A percentile compares a stretch with the other conserved stretches of the same genome.
Evolutionary conservation across 2,329 filamentous ascomycete genomes (phyloP).

Genomic region (Pseudomassariella vexata): DNA sequence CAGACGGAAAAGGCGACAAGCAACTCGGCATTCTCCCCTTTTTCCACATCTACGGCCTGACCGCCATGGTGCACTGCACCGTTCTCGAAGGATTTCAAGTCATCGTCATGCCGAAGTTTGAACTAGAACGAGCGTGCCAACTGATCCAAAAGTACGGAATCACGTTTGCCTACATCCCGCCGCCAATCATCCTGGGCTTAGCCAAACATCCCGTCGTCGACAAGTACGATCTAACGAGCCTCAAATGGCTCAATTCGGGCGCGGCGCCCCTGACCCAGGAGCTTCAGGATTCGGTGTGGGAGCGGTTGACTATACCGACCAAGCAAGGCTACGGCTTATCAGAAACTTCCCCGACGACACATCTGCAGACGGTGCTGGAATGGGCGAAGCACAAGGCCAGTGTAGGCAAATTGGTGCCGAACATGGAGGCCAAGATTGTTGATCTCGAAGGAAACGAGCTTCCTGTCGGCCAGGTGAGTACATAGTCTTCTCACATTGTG

Average conservation of each 20-base stretch:
- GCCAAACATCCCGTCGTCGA: constrained; percentile 72
- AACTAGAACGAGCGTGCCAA: constrained; percentile 71
- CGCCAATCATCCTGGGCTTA: constrained; percentile 75
- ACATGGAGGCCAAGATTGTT: constrained; percentile 78
- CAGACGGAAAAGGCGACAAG: constrained; percentile 60
- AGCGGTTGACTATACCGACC: constrained; percentile 68
- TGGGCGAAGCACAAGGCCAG: constrained; percentile 74
- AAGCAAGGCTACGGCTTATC: constrained; percentile 92
- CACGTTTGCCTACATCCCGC: constrained; percentile 77
- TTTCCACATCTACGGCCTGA: constrained; percentile 85
- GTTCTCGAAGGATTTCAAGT: constrained; percentile 62
- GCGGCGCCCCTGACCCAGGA: constrained; percentile 81
- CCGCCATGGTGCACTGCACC: constrained; percentile 62
- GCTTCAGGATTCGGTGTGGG: constrained; percentile 69
- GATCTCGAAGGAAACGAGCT: constrained; percentile 53
- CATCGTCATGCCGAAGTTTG: constrained; percentile 73
- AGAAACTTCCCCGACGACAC: constrained; percentile 77
- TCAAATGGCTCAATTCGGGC: constrained; percentile 82
- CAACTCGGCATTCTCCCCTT: constrained; percentile 79
- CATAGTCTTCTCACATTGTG: constrained; percentile 4
- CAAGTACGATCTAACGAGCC: constrained; percentile 72
- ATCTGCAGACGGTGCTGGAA: constrained; percentile 66
- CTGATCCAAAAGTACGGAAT: constrained; percentile 70
- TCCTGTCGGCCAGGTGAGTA: constrained; percentile 38
- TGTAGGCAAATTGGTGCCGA: constrained; percentile 72